Conservation (phyloP, 208 protist genomes). For the Leishmania lainsoni region DNA sequence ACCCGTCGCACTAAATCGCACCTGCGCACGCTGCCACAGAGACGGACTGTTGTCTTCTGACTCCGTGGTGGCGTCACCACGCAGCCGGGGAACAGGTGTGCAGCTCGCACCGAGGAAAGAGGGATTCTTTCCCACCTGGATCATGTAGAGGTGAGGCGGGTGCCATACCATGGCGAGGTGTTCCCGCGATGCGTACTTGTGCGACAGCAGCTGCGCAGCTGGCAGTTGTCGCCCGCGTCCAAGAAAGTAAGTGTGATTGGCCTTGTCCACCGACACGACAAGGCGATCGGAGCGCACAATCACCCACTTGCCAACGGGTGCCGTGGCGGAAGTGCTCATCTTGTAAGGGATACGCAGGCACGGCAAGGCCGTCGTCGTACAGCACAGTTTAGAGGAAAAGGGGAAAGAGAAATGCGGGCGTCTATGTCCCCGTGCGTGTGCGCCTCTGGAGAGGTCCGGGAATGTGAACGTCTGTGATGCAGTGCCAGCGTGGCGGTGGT, state of each 20-base stretch:
- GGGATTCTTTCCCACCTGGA: conserved; percentile 67
- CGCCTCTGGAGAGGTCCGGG: background rate
- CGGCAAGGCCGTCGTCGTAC: background rate
- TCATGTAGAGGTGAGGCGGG: conserved; percentile 38
- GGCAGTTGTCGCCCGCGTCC: conserved; percentile 56
- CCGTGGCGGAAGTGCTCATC: background rate
- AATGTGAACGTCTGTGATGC: background rate
- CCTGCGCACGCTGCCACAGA: background rate
- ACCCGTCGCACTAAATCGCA: conserved; percentile 8
- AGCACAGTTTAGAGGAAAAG: background rate
- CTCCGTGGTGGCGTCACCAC: background rate
- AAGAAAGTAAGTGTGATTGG: conserved; percentile 40
- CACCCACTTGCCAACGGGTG: conserved; percentile 45
- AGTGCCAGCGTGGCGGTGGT: background rate
- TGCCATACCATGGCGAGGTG: conserved; percentile 57
- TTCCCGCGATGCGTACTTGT: conserved; percentile 69
- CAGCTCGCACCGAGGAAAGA: conserved; percentile 53
- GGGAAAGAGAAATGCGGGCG: background rate
- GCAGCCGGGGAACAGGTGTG: conserved; percentile 19
- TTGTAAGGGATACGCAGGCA: background rate
- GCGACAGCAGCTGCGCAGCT: conserved; percentile 42
- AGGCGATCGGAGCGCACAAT: conserved; percentile 66
- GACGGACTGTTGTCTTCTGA: background rate
- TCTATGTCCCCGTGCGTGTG: background rate
- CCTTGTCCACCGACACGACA: conserved; percentile 43